Evolutionary conservation across 2,329 filamentous ascomycete species (phyloP).

Genomic region (Aspergillus floridensis): DNA sequence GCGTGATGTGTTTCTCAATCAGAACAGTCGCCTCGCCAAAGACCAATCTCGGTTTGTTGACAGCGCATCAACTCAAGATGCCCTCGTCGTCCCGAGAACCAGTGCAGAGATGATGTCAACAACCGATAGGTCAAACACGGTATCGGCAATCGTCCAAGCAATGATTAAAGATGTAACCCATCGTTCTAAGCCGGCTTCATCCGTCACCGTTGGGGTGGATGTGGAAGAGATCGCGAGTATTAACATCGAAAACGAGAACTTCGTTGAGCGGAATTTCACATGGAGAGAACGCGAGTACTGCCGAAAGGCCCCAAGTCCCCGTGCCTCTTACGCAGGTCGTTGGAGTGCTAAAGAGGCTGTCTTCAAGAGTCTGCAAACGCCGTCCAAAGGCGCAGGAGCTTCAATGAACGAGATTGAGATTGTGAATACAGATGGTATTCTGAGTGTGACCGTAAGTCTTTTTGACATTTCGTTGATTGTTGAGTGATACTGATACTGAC

Average conservation of each 20-base stretch:
- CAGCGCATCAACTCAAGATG: not conserved
- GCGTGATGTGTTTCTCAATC: constrained; percentile 16
- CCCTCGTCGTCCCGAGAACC: not conserved
- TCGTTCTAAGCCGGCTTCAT: not conserved
- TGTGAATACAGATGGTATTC: constrained; percentile 9
- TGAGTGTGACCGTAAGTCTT: constrained; percentile 11
- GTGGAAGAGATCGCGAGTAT: constrained; percentile 75
- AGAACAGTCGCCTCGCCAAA: constrained; percentile 10
- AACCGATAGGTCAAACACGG: not conserved
- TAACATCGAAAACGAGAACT: constrained; percentile 89
- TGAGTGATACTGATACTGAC: constrained; percentile 1
- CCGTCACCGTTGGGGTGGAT: constrained; percentile 15
- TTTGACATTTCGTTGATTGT: not conserved
- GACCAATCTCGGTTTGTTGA: not conserved
- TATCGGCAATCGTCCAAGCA: constrained; percentile 8
- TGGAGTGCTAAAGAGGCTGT: constrained; percentile 86
- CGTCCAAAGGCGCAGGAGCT: constrained; percentile 11
- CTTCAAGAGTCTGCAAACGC: constrained; percentile 18
- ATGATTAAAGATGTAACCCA: constrained; percentile 9
- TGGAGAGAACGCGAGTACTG: constrained; percentile 80
- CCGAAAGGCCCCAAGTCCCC: constrained; percentile 70
- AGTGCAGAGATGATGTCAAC: not conserved
- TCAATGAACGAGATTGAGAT: constrained; percentile 20
- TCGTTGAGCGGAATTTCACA: constrained; percentile 93
- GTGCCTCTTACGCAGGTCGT: constrained; percentile 76